Conservation (phyloP, 148 eudicot genomes). For the Cornus controversa region DNA sequence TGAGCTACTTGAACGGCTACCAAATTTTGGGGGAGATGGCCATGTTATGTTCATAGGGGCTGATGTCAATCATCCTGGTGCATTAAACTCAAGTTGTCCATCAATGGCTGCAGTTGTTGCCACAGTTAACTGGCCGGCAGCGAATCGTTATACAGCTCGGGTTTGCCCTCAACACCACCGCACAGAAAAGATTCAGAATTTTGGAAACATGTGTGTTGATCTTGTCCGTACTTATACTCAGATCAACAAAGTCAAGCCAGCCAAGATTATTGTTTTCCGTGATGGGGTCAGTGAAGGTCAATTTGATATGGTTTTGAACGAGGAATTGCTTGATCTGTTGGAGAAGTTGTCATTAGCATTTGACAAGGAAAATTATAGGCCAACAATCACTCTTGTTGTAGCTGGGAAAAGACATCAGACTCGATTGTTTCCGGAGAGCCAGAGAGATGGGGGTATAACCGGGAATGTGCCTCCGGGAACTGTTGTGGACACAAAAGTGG, state of each 20-base stretch:
- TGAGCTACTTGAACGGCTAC: slow-evolving; percentile 36
- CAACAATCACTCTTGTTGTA: slow-evolving; percentile 37
- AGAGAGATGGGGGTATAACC: slow-evolving; percentile 10
- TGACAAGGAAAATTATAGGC: slow-evolving; percentile 17
- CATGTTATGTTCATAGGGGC: slow-evolving; percentile 50
- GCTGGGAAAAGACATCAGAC: slow-evolving; percentile 40
- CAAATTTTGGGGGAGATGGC: slow-evolving; percentile 18
- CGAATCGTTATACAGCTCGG: slow-evolving; percentile 36
- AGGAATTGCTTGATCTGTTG: slow-evolving; percentile 35
- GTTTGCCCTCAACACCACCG: slow-evolving; percentile 30
- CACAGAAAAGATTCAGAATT: slow-evolving; percentile 27
- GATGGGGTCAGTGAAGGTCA: slow-evolving; percentile 49
- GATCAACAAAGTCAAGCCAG: slow-evolving; percentile 30
- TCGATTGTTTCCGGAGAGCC: slow-evolving; percentile 26
- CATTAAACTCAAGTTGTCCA: slow-evolving; percentile 21
- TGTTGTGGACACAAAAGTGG: slow-evolving; percentile 36
- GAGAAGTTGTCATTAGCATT: slow-evolving; percentile 23
- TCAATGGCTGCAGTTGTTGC: slow-evolving; percentile 43
- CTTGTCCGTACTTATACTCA: slow-evolving; percentile 27
- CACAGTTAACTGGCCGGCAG: slow-evolving; percentile 38
- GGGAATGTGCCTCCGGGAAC: slow-evolving; percentile 47
- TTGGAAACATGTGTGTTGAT: slow-evolving; percentile 35
- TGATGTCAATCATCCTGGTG: slow-evolving; percentile 40
- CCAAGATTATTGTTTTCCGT: slow-evolving; percentile 37
- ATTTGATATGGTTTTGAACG: slow-evolving; percentile 38